Conservation (phyloP, 2,329 filamentous ascomycete genomes). For the Ascochyta fabae region DNA sequence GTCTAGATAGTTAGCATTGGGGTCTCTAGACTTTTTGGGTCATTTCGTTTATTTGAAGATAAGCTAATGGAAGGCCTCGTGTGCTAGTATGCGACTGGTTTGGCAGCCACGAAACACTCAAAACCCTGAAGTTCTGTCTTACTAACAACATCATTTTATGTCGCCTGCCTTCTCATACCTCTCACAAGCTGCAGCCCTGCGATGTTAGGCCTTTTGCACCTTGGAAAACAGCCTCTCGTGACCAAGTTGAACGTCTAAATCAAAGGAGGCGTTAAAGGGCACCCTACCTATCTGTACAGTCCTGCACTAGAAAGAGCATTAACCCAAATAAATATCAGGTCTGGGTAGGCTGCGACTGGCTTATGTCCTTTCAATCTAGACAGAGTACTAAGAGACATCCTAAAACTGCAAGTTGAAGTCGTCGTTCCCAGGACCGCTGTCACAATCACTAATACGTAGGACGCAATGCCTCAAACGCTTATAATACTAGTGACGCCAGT, state of each 20-base stretch:
- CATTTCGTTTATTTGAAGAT: too few relatives aligned
- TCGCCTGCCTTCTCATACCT: background rate
- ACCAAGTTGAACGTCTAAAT: conserved; percentile 18
- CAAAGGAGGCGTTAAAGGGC: conserved; percentile 21
- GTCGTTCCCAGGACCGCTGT: conserved; percentile 7
- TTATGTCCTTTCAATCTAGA: conserved; percentile 40
- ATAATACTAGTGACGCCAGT: conserved; percentile 29
- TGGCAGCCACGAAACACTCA: background rate
- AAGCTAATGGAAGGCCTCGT: background rate
- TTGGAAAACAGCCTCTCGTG: background rate
- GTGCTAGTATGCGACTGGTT: background rate
- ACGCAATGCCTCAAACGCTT: conserved; percentile 28
- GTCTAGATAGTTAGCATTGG: too few relatives aligned
- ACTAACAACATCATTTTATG: background rate
- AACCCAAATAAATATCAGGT: conserved; percentile 38
- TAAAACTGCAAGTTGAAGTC: conserved; percentile 24
- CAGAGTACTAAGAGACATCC: conserved; percentile 38
- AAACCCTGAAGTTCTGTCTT: background rate
- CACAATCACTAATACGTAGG: too few relatives aligned
- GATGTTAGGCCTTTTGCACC: background rate
- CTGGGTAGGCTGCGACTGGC: conserved; percentile 32
- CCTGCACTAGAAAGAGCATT: conserved; percentile 31
- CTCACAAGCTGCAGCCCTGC: background rate
- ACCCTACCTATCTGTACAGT: conserved; percentile 29
- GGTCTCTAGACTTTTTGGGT: too few relatives aligned